Evolutionary conservation across 2,329 filamentous ascomycete genomes (phyloP).

Genomic region (Phialemoniopsis sp.): DNA sequence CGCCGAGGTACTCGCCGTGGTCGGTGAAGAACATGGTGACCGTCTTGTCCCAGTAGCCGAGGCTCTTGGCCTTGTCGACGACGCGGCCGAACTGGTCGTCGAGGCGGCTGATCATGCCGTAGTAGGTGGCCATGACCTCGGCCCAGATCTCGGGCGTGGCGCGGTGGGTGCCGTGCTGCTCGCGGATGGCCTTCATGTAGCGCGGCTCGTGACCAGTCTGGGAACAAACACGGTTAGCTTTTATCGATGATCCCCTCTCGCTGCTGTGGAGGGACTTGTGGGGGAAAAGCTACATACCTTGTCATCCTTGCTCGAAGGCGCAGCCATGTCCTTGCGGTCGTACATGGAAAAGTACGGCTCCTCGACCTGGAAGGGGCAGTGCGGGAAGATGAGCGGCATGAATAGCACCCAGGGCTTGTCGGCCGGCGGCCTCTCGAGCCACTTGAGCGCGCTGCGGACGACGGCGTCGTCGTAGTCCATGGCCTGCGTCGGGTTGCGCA

Average conservation of each 20-base stretch:
- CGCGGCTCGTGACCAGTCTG: slow-evolving; percentile 36
- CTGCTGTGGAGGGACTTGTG: too few relatives aligned
- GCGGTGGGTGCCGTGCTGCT: slow-evolving; percentile 29
- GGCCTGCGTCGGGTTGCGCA: slow-evolving; percentile 26
- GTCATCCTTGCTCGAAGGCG: slow-evolving; percentile 5
- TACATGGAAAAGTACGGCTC: slow-evolving; percentile 45
- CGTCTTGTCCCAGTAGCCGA: slow-evolving; percentile 29
- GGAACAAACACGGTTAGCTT: slow-evolving; percentile 6
- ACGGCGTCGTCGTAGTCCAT: slow-evolving; percentile 40
- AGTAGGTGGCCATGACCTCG: slow-evolving; percentile 39
- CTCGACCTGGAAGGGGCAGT: slow-evolving; percentile 42
- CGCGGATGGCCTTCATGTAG: slow-evolving; percentile 33
- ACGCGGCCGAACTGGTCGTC: slow-evolving; percentile 41
- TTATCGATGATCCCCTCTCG: too few relatives aligned
- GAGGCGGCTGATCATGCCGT: slow-evolving; percentile 39
- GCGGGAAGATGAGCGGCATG: slow-evolving; percentile 36
- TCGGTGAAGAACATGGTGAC: slow-evolving; percentile 40
- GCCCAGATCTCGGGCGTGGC: slow-evolving; percentile 35
- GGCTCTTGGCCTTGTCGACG: slow-evolving; percentile 17
- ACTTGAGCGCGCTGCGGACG: slow-evolving; percentile 33
- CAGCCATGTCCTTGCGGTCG: slow-evolving; percentile 21
- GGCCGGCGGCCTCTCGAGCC: slow-evolving; percentile 34
- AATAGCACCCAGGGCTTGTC: slow-evolving; percentile 37
- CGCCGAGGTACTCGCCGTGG: slow-evolving; percentile 41
- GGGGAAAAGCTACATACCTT: slow-evolving; percentile 8